phyloP scores from a whole-genome alignment of 441 rosid species.

The Erodium moschatum region DNA sequence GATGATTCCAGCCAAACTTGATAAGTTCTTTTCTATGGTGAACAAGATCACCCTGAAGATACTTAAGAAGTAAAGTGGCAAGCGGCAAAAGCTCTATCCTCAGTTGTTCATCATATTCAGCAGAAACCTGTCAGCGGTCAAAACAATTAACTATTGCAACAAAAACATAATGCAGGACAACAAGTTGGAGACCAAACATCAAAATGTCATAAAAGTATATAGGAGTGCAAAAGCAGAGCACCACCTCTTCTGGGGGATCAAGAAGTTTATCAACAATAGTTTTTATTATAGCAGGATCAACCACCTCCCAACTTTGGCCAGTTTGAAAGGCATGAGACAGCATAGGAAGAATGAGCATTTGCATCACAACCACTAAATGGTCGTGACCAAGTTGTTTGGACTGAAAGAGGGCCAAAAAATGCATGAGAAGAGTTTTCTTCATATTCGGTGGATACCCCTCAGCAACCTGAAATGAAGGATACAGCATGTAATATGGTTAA shows the following conservation, averaged over 20 bases:
- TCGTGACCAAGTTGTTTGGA: conserved; percentile 81
- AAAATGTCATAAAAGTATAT: conserved; percentile 10
- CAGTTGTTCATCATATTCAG: conserved; percentile 93
- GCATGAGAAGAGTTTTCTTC: conserved; percentile 76
- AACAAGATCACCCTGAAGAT: conserved; percentile 93
- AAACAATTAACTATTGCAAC: conserved; percentile 18
- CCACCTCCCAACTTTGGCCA: conserved; percentile 89
- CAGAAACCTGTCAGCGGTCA: conserved; percentile 61
- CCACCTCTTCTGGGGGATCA: conserved; percentile 99
- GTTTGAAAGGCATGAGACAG: conserved; percentile 91
- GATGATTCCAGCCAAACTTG: conserved; percentile 99
- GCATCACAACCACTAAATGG: conserved; percentile 91
- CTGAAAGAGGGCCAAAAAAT: conserved; percentile 82
- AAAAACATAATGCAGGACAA: conserved; percentile 10
- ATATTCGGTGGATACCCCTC: conserved; percentile 76
- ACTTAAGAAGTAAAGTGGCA: conserved; percentile 91
- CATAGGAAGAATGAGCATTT: conserved; percentile 98
- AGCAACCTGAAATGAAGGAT: conserved; percentile 56
- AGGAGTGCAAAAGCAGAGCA: conserved; percentile 1
- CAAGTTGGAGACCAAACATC: not conserved
- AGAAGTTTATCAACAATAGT: conserved; percentile 97
- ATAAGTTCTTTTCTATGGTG: conserved; percentile 97
- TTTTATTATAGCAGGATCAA: conserved; percentile 71
- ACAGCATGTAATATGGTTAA: conserved; percentile 7
- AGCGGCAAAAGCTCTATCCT: conserved; percentile 98